phyloP scores from a whole-genome alignment of 257 asterid species.

The Sherardia arvensis region DNA sequence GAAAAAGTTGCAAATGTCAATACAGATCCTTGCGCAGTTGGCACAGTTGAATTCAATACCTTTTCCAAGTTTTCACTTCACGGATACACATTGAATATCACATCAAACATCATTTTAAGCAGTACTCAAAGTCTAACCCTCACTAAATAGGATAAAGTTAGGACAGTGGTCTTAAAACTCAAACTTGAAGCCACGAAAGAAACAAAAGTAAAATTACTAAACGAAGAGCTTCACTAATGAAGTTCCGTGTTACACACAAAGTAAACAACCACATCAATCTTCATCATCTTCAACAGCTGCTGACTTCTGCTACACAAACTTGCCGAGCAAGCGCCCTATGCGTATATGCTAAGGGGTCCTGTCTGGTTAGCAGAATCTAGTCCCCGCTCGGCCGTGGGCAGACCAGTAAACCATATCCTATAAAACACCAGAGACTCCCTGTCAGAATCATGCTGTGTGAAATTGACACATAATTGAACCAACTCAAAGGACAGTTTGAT shows the following conservation, averaged over 20 bases:
- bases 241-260: slow-evolving; percentile 8
- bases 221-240: not conserved
- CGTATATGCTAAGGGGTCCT: slow-evolving; percentile 66
- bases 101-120: not conserved
- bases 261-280: slow-evolving; percentile 1
- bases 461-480: not conserved
- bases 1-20: not conserved
- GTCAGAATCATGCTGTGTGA: not conserved
- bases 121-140: too few relatives aligned
- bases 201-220: not conserved
- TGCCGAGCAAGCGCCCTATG: slow-evolving; percentile 20
- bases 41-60: not conserved
- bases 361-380: slow-evolving; percentile 75
- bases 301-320: slow-evolving; percentile 4
- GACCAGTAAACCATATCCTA: slow-evolving; percentile 72
- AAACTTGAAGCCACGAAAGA: not conserved
- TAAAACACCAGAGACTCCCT: slow-evolving; percentile 2
- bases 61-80: not conserved
- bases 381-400: slow-evolving; percentile 68
- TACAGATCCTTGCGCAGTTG: not conserved
- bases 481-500: not conserved
- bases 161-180: not conserved
- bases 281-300: not conserved
- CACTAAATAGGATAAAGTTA: not conserved
- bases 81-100: not conserved